Base-by-base conservation (phyloP, 2,329 filamentous ascomycete genomes). In the Cladosporium oxysporum region DNA sequence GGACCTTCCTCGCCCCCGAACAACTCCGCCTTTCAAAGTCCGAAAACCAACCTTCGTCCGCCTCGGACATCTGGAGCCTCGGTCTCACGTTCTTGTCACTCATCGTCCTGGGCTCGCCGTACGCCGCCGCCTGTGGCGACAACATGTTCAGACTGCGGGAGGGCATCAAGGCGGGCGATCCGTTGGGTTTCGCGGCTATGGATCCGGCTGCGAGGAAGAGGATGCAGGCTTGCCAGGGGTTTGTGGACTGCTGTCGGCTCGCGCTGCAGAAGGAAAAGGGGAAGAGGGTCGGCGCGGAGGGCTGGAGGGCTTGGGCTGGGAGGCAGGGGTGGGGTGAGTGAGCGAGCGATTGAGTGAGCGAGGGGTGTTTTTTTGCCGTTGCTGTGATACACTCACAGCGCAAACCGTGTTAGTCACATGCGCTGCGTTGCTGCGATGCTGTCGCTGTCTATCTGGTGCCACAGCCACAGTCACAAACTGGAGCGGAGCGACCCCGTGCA, bases 61-160 rank as follows among this genome's bases (percentile, higher is more conserved):
- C 76, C 0, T 75, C 76, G 2, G 82, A 83, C 64, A 74, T 82
- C 23, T 83, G 81, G 77, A 76, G 78, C 49, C 74, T 83, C 7
- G 81, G 79, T 26, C 77, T 83, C 35, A 81, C 80, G 1, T 72
- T 83, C 11, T 72, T 83, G 5, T 75, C 73, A n/a, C 62, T 81
- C 5, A 70, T 82, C n/a, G 73, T 80, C 8, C 81, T 81, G 12
- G 70, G 71, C 5, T 78, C 76, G 50, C 81, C 81, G 0, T 83
- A 79, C 62, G 71, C 77, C 5, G 76, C 74, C 16, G 76, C 79
- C 37, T 71, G 72, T 60, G 74, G 71, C 5, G 69, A 68, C 8
- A 83, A 83, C 66, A 70, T 77, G 21, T 81, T 79, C 63, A 76
- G 79, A 67, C 72, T 79, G 59, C 69, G 81, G 2, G 81, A 83